These are phyloP conservation scores for Bolboschoenus planiculmis DNA, from an alignment of 176 grass and related monocot genomes.

Conservation along the genomic window DNA sequence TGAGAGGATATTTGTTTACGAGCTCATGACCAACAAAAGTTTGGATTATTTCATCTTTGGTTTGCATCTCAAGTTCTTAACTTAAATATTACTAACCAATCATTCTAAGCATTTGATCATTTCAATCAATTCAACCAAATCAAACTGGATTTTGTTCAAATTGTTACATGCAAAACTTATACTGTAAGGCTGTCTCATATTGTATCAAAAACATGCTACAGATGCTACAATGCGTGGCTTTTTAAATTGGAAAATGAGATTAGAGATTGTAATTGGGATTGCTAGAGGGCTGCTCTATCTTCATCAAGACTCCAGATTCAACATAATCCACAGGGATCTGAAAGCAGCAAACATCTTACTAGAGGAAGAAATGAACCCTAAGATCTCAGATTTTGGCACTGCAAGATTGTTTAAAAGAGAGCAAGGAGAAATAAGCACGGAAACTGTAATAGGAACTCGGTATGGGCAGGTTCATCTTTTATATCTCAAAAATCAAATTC, in stretches of 20 bases:
- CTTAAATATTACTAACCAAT: neutral
- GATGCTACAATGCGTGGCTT: slow-evolving; percentile 2
- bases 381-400: slow-evolving; percentile 72
- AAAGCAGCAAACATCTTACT: slow-evolving; percentile 62
- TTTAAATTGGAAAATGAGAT: slow-evolving; percentile 38
- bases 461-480: slow-evolving; percentile 13
- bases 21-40: slow-evolving; percentile 66
- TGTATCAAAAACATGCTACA: neutral
- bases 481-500: neutral
- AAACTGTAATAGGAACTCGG: slow-evolving; percentile 39
- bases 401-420: slow-evolving; percentile 30
- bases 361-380: slow-evolving; percentile 46
- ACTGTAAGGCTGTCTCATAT: neutral
- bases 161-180: neutral
- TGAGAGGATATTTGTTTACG: slow-evolving; percentile 43
- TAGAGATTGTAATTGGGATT: slow-evolving; percentile 40
- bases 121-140: neutral
- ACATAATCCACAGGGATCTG: slow-evolving; percentile 50
- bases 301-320: slow-evolving; percentile 53
- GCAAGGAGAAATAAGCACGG: slow-evolving; percentile 19
- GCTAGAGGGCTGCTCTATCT: slow-evolving; percentile 58
- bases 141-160: neutral
- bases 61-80: neutral
- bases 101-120: neutral
- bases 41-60: slow-evolving; percentile 57